Evolutionary conservation across 805 yeast genomes (phyloP).

Genomic region (Yarrowia osloensis): DNA sequence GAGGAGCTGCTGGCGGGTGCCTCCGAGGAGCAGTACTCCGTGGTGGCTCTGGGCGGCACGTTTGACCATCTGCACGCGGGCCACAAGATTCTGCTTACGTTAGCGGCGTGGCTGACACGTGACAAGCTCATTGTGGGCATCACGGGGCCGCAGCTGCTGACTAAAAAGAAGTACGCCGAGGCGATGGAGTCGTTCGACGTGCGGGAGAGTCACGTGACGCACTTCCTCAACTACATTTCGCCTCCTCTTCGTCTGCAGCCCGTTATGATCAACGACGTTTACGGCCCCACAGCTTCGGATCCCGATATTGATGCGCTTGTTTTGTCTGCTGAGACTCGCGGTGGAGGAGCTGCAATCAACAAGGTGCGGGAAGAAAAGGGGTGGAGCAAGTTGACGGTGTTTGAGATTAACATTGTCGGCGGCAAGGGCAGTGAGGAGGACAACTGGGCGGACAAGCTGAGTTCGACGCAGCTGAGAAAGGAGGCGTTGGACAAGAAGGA

Average conservation of each 20-base stretch:
- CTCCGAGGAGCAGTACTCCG: conserved; percentile 34
- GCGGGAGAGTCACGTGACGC: conserved; percentile 52
- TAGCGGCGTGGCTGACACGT: conserved; percentile 64
- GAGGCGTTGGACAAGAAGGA: conserved; percentile 38
- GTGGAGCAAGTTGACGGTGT: conserved; percentile 53
- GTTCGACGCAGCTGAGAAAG: conserved; percentile 78
- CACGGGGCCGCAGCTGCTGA: conserved; percentile 71
- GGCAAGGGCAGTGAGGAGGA: conserved; percentile 52
- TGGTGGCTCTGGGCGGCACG: conserved; percentile 82
- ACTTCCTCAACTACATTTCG: conserved; percentile 53
- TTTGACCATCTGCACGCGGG: conserved; percentile 97
- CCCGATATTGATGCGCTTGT: conserved; percentile 76
- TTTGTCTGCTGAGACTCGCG: conserved; percentile 73
- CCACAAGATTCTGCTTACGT: conserved; percentile 78
- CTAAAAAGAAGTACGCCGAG: conserved; percentile 72
- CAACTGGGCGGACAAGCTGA: conserved; percentile 67
- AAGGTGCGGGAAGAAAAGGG: conserved; percentile 59
- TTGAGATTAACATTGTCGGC: conserved; percentile 66
- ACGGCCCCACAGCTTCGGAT: conserved; percentile 89
- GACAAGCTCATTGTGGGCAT: conserved; percentile 72
- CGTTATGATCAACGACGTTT: conserved; percentile 73
- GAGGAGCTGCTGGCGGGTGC: conserved; percentile 26
- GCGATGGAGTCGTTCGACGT: conserved; percentile 58
- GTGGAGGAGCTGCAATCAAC: conserved; percentile 77
- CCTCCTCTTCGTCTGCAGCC: conserved; percentile 54